A percentile compares a stretch with the other conserved stretches of the same genome.
Conservation (phyloP, 495 filamentous ascomycete species). For the Viridothelium virens region DNA sequence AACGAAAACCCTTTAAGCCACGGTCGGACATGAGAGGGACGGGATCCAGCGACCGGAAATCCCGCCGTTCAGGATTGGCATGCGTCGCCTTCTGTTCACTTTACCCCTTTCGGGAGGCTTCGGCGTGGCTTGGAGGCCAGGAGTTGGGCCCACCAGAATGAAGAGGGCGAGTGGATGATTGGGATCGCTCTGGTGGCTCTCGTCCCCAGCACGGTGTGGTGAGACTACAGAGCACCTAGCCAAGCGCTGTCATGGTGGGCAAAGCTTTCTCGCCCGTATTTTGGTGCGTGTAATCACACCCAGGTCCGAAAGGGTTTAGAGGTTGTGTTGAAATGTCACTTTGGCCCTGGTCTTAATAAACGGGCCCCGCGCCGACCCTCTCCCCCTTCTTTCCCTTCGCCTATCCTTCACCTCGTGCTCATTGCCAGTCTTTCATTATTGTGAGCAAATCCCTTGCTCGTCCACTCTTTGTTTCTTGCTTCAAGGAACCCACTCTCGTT, state of each 20-base stretch:
- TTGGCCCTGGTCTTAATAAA: conserved; percentile 1
- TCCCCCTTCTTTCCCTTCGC: conserved; percentile 17
- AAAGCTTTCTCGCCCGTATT: neutral
- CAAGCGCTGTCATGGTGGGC: neutral
- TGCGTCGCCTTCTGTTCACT: neutral
- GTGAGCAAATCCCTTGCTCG: conserved; percentile 34
- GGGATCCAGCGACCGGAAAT: neutral
- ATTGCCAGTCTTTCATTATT: conserved; percentile 22
- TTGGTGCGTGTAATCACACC: neutral
- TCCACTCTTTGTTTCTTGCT: conserved; percentile 29
- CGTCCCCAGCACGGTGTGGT: neutral
- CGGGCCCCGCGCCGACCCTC: conserved; percentile 9
- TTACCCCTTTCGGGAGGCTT: neutral
- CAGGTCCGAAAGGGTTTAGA: neutral
- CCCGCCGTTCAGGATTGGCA: neutral
- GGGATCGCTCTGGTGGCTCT: too few species aligned
- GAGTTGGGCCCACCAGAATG: neutral
- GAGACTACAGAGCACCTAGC: neutral
- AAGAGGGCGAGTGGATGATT: neutral
- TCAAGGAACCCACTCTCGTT: conserved; percentile 28
- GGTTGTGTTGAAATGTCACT: neutral
- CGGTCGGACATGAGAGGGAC: conserved; percentile 1
- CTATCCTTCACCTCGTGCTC: conserved; percentile 17
- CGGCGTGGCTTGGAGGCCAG: neutral
- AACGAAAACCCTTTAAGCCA: neutral